phyloP scores from a whole-genome alignment of 2,329 filamentous ascomycete genomes.

The Exophiala lecanii-corni region DNA sequence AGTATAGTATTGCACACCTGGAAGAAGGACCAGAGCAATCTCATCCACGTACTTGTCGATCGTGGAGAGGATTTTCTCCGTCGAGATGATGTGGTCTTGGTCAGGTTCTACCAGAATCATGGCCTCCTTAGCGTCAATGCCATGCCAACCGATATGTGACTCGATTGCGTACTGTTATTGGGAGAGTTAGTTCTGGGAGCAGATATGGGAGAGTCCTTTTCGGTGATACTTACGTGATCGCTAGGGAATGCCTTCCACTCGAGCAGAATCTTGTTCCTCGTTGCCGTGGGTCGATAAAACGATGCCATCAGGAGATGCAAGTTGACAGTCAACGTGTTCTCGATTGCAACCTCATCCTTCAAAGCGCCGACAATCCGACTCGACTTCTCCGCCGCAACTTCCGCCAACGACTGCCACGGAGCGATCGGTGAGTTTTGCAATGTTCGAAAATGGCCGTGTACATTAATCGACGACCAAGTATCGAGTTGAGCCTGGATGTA shows the following conservation, averaged over 20 bases:
- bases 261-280: slow-evolving; percentile 71
- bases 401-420: slow-evolving; percentile 75
- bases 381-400: slow-evolving; percentile 63
- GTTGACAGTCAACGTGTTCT: slow-evolving; percentile 81
- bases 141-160: slow-evolving; percentile 71
- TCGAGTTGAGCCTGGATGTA: slow-evolving; percentile 69
- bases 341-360: slow-evolving; percentile 71
- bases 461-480: slow-evolving; percentile 78
- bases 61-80: slow-evolving; percentile 62
- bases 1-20: slow-evolving; percentile 86
- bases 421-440: slow-evolving; percentile 63
- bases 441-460: slow-evolving; percentile 73
- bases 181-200: background rate
- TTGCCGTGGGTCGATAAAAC: slow-evolving; percentile 67
- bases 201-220: too few relatives aligned
- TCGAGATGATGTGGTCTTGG: slow-evolving; percentile 56
- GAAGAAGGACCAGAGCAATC: slow-evolving; percentile 71
- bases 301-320: slow-evolving; percentile 76
- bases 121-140: slow-evolving; percentile 58
- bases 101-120: slow-evolving; percentile 71
- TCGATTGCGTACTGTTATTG: slow-evolving; percentile 68
- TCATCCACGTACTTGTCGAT: slow-evolving; percentile 71
- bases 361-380: slow-evolving; percentile 70
- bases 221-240: slow-evolving; percentile 69
- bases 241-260: slow-evolving; percentile 88